Percentiles rank a stretch among this genome's conserved stretches.
These are phyloP conservation scores for Hypholoma fasciculare DNA, from an alignment of 768 basidiomycete genomes.

Conservation along the genomic window DNA sequence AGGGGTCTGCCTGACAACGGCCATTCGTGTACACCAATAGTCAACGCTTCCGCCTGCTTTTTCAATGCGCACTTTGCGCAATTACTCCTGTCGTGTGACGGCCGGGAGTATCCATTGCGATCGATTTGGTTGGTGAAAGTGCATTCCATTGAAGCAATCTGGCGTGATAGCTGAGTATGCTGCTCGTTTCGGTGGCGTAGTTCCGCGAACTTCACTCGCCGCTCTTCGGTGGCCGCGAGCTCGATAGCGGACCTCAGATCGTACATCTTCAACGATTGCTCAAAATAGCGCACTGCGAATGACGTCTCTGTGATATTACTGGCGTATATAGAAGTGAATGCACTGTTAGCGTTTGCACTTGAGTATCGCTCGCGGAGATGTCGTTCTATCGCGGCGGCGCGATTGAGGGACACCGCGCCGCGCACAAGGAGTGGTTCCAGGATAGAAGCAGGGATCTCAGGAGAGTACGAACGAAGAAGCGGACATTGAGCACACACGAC, in stretches of 20 bases:
- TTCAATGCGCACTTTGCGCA: slow-evolving; percentile 30
- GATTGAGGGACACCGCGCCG: slow-evolving; percentile 23
- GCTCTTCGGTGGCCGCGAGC: slow-evolving; percentile 17
- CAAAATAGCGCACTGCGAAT: slow-evolving; percentile 38
- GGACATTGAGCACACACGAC: slow-evolving; percentile 33
- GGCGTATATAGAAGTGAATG: slow-evolving; percentile 34
- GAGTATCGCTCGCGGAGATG: slow-evolving; percentile 35
- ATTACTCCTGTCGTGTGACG: background rate
- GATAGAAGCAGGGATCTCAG: slow-evolving; percentile 38
- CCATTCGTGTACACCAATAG: slow-evolving; percentile 44
- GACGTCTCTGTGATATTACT: slow-evolving; percentile 8
- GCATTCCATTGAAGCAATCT: slow-evolving; percentile 11
- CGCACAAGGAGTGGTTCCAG: slow-evolving; percentile 44
- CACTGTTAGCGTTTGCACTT: slow-evolving; percentile 20
- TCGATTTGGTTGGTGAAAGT: background rate
- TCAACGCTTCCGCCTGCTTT: slow-evolving; percentile 13
- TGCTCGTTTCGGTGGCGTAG: slow-evolving; percentile 19
- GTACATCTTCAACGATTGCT: slow-evolving; percentile 18
- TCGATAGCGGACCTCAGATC: slow-evolving; percentile 27
- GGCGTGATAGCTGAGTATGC: slow-evolving; percentile 16
- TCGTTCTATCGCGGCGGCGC: slow-evolving; percentile 23
- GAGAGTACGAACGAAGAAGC: slow-evolving; percentile 42
- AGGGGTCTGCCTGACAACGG: slow-evolving; percentile 34
- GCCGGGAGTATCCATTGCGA: background rate
- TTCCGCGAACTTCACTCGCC: slow-evolving; percentile 23